Evolutionary conservation across 768 basidiomycete species (phyloP).

Genomic region (Mycena galericulata): DNA sequence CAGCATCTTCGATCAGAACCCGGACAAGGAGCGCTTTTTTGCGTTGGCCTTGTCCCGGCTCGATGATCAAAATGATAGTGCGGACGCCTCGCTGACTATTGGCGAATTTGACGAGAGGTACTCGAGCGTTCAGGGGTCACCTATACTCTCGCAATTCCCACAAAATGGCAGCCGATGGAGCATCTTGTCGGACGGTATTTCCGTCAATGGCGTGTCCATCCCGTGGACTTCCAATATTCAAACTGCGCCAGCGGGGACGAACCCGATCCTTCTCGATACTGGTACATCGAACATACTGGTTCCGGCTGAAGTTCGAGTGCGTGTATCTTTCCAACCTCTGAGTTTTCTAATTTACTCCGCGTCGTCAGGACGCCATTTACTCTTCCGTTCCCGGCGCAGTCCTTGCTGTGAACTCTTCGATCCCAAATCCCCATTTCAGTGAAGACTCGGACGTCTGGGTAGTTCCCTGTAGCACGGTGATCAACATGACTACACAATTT

Average conservation of each 20-base stretch:
- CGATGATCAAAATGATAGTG: not conserved
- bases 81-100: constrained; percentile 23
- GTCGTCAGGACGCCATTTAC: no score
- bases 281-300: constrained; percentile 18
- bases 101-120: constrained; percentile 18
- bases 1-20: constrained; percentile 24
- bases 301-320: no score
- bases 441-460: constrained; percentile 23
- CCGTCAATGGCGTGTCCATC: constrained; percentile 1
- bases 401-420: constrained; percentile 15
- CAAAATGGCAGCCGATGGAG: not conserved
- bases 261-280: constrained; percentile 11
- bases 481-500: constrained; percentile 10
- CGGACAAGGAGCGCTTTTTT: constrained; percentile 16
- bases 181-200: constrained; percentile 3
- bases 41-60: constrained; percentile 20
- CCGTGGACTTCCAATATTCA: not conserved
- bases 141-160: not conserved
- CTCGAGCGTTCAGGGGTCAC: not conserved
- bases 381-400: constrained; percentile 28
- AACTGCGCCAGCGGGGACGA: not conserved
- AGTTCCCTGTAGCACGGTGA: constrained; percentile 16
- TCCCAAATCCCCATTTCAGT: not conserved
- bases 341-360: no score
- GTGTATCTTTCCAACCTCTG: no score